phyloP scores from a whole-genome alignment of 371 early-diverging fungal genomes.

The Mortierella sp. region DNA sequence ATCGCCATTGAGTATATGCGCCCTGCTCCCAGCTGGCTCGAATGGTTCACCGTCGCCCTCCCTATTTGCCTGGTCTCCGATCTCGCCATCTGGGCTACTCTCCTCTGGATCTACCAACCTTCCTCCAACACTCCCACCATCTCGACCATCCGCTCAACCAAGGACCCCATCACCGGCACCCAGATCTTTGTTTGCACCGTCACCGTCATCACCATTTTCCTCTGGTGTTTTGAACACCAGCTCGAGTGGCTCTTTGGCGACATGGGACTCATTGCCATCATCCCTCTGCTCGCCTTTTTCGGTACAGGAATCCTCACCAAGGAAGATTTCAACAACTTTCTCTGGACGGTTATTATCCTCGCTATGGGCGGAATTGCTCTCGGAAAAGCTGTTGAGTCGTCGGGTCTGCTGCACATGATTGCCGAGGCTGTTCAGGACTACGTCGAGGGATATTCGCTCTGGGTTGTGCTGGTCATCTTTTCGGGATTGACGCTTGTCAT shows the following conservation, averaged over 20 bases:
- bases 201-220: slow-evolving; percentile 77
- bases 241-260: slow-evolving; percentile 86
- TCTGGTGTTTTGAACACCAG: slow-evolving; percentile 90
- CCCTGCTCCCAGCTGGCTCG: slow-evolving; percentile 88
- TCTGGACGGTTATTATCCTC: slow-evolving; percentile 95
- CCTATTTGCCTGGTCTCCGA: slow-evolving; percentile 83
- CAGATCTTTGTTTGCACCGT: slow-evolving; percentile 81
- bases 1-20: slow-evolving; percentile 89
- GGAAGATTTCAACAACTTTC: slow-evolving; percentile 94
- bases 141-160: slow-evolving; percentile 67
- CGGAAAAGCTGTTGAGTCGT: slow-evolving; percentile 91
- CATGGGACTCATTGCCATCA: slow-evolving; percentile 92
- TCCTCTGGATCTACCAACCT: slow-evolving; percentile 82
- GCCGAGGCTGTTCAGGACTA: slow-evolving; percentile 74
- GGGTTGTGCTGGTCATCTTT: slow-evolving; percentile 78
- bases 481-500: slow-evolving; percentile 76
- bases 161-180: slow-evolving; percentile 71
- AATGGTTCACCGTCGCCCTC: slow-evolving; percentile 86
- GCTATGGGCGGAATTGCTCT: slow-evolving; percentile 96
- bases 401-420: slow-evolving; percentile 86
- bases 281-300: slow-evolving; percentile 95
- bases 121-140: slow-evolving; percentile 65
- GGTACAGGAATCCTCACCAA: slow-evolving; percentile 91
- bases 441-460: slow-evolving; percentile 76
- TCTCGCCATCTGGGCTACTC: slow-evolving; percentile 83